A percentile compares a stretch with the other conserved stretches of the same genome.
phyloP scores from a whole-genome alignment of 768 basidiomycete species.

The Serendipita sp. region DNA sequence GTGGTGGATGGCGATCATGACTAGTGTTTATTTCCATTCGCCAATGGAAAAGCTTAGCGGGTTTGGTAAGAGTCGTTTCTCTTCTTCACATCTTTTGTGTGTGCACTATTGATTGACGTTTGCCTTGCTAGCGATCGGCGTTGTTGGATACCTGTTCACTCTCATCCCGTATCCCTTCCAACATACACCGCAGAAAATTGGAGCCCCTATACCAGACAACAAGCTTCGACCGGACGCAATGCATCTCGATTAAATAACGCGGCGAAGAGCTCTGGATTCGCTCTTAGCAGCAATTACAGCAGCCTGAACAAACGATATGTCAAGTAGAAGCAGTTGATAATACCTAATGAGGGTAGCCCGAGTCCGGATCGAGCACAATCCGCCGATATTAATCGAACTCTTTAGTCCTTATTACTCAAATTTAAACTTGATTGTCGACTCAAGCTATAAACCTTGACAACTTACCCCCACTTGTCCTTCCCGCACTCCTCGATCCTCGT shows the following conservation, averaged over 20 bases:
- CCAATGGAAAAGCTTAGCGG: constrained; percentile 80
- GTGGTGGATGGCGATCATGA: constrained; percentile 62
- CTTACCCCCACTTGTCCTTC: too few species aligned
- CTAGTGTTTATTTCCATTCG: constrained; percentile 81
- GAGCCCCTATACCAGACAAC: neutral
- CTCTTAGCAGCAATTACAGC: too few species aligned
- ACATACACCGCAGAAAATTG: neutral
- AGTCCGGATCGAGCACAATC: too few species aligned
- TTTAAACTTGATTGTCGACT: too few species aligned
- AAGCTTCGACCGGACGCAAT: neutral
- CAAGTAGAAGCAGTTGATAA: too few species aligned
- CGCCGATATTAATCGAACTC: too few species aligned
- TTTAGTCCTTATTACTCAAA: too few species aligned
- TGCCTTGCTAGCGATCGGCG: constrained; percentile 12
- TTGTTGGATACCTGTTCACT: neutral
- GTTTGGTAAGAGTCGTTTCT: constrained; percentile 40
- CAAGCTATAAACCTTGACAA: too few species aligned
- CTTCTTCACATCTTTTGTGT: constrained; percentile 23
- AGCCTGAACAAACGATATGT: too few species aligned
- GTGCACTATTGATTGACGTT: constrained; percentile 17
- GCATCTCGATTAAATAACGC: neutral
- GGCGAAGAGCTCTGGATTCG: too few species aligned
- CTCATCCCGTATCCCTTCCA: neutral
- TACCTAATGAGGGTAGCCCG: too few species aligned
- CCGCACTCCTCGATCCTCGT: too few species aligned